Base-by-base conservation (phyloP, 208 protist genomes). In the Trypanosoma melophagium region DNA sequence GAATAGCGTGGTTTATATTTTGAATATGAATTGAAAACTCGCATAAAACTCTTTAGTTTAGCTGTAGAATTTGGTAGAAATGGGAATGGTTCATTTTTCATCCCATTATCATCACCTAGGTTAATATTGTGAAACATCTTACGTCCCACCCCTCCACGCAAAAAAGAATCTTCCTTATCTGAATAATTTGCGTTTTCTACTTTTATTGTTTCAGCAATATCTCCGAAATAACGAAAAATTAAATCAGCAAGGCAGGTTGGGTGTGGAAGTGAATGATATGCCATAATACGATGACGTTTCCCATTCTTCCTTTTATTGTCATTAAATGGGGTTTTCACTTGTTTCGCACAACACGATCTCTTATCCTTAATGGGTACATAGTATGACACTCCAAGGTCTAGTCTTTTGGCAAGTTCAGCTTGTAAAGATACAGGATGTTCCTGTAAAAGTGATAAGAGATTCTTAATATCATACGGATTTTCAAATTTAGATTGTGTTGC, bases 261-360 rank as follows among this genome's bases (percentile, higher is more conserved):
- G 31, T 60, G 55, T 21, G 55, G 55, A 44, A 60, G 55, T 40
- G 55, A 60, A 24, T 28, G 55, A 38, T 60, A 60, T 22, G 31
- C 31, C 35, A 45, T 60, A 24, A 60, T 44, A 19, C 55, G 55
- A 24, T 24, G 25, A 7, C 31, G 24, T 14, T 35, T 13, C 8
- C n/a, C 38, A 13, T 56, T 35, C 7, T 56, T 35, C 52, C 12
- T 24, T 38, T n/a, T 35, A 17, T 17, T 35, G 0, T 35, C 22
- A 4, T 42, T 38, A n/a, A 7, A n/a, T 60, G 1, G 16, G 2
- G 1, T 35, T 35, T 9, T n/a, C 49, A 28, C 22, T 24, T n/a
- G 49, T 24, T 53, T n/a, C 17, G 1, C 8, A 28, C 17, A 57
- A 28, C 52, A n/a, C 8, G 7, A 19, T 25, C 4, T 38, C 24